A percentile compares a stretch with the other conserved stretches of the same genome.
Conservation (phyloP, 1,139 yeast genomes). For the Arxiozyma telluris region DNA sequence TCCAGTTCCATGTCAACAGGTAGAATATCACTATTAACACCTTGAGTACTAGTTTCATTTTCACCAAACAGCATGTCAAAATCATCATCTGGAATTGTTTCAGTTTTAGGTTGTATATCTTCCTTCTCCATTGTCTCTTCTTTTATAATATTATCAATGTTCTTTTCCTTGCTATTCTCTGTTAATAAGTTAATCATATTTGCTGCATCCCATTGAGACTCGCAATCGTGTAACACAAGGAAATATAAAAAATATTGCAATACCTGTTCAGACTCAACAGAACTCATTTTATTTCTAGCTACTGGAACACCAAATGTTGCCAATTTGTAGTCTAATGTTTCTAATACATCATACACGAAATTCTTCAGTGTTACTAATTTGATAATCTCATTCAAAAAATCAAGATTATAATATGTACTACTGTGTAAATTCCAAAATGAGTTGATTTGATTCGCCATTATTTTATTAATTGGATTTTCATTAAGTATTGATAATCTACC, state of each 20-base stretch:
- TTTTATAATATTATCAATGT: background rate
- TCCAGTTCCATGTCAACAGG: conserved; percentile 7
- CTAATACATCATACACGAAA: conserved; percentile 24
- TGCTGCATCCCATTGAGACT: conserved; percentile 18
- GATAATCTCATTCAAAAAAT: conserved; percentile 25
- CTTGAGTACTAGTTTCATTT: conserved; percentile 24
- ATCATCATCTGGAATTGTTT: conserved; percentile 25
- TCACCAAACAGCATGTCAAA: conserved; percentile 31
- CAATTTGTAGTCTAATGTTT: conserved; percentile 23
- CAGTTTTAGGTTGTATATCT: conserved; percentile 14
- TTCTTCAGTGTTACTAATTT: conserved; percentile 21
- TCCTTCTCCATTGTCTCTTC: conserved; percentile 8
- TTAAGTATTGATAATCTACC: conserved; percentile 20
- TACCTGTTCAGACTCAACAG: conserved; percentile 22
- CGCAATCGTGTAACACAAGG: conserved; percentile 25
- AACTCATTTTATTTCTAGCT: conserved; percentile 17
- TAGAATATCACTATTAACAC: conserved; percentile 17
- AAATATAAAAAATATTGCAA: conserved; percentile 27
- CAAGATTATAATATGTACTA: conserved; percentile 30
- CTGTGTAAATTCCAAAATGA: conserved; percentile 32
- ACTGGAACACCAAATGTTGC: conserved; percentile 21
- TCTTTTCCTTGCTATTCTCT: conserved; percentile 6
- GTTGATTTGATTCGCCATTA: conserved; percentile 29
- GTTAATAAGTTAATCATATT: conserved; percentile 19
- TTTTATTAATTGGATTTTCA: conserved; percentile 27